A percentile compares a stretch with the other conserved stretches of the same genome.
These are phyloP conservation scores for Boletus vermiculosoides DNA, from an alignment of 768 basidiomycete species.

Conservation along the genomic window DNA sequence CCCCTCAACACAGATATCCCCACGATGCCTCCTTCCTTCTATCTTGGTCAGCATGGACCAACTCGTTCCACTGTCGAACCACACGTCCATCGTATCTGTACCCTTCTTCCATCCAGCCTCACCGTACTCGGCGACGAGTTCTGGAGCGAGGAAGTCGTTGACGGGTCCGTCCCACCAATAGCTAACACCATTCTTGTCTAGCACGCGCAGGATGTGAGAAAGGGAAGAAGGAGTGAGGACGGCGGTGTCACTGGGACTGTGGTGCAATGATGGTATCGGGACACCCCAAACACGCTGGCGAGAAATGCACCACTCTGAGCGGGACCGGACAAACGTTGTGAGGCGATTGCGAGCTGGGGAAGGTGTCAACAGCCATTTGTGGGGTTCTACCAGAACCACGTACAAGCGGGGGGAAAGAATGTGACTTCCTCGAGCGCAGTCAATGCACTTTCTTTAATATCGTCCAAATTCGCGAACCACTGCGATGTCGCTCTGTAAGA, in stretches of 20 bases:
- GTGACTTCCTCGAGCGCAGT: conserved; percentile 63
- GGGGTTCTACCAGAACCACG: conserved; percentile 24
- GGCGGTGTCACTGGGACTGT: conserved; percentile 57
- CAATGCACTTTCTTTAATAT: conserved; percentile 76
- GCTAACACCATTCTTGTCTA: conserved; percentile 69
- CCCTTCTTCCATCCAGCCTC: conserved; percentile 67
- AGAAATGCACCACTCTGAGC: conserved; percentile 99
- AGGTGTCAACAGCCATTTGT: background rate
- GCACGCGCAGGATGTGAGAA: conserved; percentile 70
- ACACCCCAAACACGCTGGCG: conserved; percentile 97
- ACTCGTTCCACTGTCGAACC: conserved; percentile 96
- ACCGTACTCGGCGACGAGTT: conserved; percentile 47
- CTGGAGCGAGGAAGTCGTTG: conserved; percentile 74
- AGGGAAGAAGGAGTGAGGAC: conserved; percentile 65
- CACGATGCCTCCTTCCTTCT: conserved; percentile 44
- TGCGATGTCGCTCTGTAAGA: conserved; percentile 80
- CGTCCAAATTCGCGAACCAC: conserved; percentile 93
- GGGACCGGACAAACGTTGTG: conserved; percentile 77
- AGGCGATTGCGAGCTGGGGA: conserved; percentile 79
- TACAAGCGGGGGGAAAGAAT: conserved; percentile 79
- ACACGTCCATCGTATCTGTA: conserved; percentile 97
- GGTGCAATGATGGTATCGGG: conserved; percentile 87
- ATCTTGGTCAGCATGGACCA: conserved; percentile 73
- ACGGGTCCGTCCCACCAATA: conserved; percentile 92
- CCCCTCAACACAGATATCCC: conserved; percentile 92